These are phyloP conservation scores for Quercus ilex DNA, from an alignment of 306 rosid species.

Conservation along the genomic window DNA sequence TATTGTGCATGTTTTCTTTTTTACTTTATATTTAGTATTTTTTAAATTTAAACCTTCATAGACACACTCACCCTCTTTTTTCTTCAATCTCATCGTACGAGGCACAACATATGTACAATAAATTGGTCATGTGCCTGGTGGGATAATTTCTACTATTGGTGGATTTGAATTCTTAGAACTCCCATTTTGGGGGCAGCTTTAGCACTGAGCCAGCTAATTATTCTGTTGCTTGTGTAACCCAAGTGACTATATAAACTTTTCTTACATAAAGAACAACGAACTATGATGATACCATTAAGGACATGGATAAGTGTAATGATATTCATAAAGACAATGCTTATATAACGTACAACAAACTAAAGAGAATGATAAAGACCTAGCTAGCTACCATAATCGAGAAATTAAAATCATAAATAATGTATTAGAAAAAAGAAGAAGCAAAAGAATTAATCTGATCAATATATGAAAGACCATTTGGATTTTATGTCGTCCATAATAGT, in stretches of 20 bases:
- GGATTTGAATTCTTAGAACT: neutral
- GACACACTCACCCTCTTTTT: neutral
- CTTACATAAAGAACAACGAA: no score
- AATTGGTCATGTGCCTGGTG: neutral
- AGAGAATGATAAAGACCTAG: neutral
- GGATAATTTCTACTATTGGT: neutral
- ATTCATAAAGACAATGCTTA: neutral
- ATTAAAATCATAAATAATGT: neutral
- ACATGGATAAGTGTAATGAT: no score
- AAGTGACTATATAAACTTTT: no score
- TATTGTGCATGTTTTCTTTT: neutral
- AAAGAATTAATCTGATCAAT: neutral
- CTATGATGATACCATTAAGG: no score
- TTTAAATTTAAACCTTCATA: neutral
- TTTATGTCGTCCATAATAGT: neutral
- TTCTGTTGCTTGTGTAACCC: neutral
- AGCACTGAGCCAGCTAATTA: neutral
- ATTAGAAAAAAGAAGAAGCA: neutral
- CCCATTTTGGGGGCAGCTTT: constrained; percentile 7
- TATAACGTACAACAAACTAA: neutral
- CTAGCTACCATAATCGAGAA: neutral
- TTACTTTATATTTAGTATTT: no score
- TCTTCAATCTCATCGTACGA: no score
- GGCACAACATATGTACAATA: no score
- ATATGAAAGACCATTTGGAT: neutral